phyloP scores from a whole-genome alignment of 2,329 filamentous ascomycete species.

The Aspergillus neotritici region DNA sequence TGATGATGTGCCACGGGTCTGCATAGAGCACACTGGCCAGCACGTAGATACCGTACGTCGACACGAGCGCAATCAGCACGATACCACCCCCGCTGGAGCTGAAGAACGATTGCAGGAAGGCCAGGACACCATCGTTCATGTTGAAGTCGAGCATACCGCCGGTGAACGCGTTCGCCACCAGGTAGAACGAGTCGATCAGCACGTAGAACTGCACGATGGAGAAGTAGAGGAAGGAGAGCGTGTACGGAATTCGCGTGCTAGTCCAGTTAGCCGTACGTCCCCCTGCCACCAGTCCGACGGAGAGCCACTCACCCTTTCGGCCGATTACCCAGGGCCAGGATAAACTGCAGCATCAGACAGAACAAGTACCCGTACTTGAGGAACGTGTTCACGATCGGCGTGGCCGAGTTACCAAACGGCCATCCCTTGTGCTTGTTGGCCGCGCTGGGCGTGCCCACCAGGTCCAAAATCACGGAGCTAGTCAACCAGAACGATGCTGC shows the following conservation, averaged over 20 bases:
- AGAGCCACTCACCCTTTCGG: conserved; percentile 69
- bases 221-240: conserved; percentile 73
- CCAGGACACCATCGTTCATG: conserved; percentile 53
- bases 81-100: conserved; percentile 73
- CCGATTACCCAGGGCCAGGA: conserved; percentile 90
- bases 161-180: conserved; percentile 77
- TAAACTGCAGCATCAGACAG: conserved; percentile 91
- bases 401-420: conserved; percentile 82
- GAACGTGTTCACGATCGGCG: conserved; percentile 84
- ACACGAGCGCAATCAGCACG: conserved; percentile 85
- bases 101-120: conserved; percentile 79
- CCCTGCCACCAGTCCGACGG: no score
- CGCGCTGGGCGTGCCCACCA: conserved; percentile 68
- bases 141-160: conserved; percentile 54
- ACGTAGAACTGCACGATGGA: conserved; percentile 85
- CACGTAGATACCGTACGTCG: conserved; percentile 96
- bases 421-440: conserved; percentile 60
- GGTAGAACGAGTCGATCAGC: conserved; percentile 77
- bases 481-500: conserved; percentile 90
- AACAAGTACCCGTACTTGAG: conserved; percentile 88
- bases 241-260: conserved; percentile 8
- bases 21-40: conserved; percentile 95
- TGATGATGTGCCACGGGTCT: conserved; percentile 99
- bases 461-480: conserved; percentile 95
- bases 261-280: neutral